phyloP scores from a whole-genome alignment of 495 filamentous ascomycete species.

The Pseudotulostoma volvatum region DNA sequence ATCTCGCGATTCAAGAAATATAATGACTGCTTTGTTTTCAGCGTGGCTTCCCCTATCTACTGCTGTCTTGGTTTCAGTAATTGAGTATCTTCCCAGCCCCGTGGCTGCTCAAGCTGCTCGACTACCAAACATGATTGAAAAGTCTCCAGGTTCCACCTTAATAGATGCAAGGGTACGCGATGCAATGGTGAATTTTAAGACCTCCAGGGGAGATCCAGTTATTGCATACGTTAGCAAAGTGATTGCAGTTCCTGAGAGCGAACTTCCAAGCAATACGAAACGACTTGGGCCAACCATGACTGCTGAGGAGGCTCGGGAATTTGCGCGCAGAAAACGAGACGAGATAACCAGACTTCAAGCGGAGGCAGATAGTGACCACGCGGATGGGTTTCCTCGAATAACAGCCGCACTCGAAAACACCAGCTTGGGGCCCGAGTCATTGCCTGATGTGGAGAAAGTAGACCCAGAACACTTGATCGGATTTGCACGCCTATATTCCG shows the following conservation, averaged over 20 bases:
- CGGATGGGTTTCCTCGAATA: slow-evolving; percentile 27
- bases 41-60: slow-evolving; percentile 90
- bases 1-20: slow-evolving; percentile 64
- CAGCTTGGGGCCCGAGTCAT: slow-evolving; percentile 29
- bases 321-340: slow-evolving; percentile 74
- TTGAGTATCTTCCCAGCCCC: slow-evolving; percentile 84
- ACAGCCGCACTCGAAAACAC: slow-evolving; percentile 38
- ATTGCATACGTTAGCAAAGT: slow-evolving; percentile 98
- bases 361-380: slow-evolving; percentile 29
- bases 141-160: slow-evolving; percentile 60
- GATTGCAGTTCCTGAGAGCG: slow-evolving; percentile 85
- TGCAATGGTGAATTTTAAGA: slow-evolving; percentile 70
- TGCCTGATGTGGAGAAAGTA: slow-evolving; percentile 26
- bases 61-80: slow-evolving; percentile 77
- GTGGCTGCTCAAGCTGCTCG: slow-evolving; percentile 66
- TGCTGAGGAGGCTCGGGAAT: slow-evolving; percentile 74
- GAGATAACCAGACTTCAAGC: slow-evolving; percentile 65
- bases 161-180: slow-evolving; percentile 51
- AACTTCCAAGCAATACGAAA: slow-evolving; percentile 66
- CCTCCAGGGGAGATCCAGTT: slow-evolving; percentile 49
- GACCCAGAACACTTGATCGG: slow-evolving; percentile 84
- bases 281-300: slow-evolving; percentile 46
- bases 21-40: slow-evolving; percentile 73
- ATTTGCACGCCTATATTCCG: slow-evolving; percentile 86
- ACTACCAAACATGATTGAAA: slow-evolving; percentile 58